phyloP scores from a whole-genome alignment of 192 early-diverging fungal genomes.

The Glomus cerebriforme region DNA sequence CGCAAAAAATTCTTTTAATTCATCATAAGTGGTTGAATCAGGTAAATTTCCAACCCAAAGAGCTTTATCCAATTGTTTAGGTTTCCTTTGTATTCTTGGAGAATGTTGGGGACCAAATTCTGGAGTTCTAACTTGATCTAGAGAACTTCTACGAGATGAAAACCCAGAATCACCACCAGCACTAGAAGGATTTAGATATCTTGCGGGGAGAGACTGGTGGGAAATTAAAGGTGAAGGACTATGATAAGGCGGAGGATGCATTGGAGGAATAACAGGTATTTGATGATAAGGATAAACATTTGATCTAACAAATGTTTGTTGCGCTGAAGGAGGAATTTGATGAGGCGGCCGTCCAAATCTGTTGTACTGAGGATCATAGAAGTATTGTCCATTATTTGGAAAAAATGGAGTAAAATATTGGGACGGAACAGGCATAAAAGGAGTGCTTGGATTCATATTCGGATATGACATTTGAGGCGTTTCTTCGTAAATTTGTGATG shows the following conservation, averaged over 20 bases:
- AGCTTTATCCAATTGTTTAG: slow-evolving; percentile 53
- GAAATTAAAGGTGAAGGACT: slow-evolving; percentile 30
- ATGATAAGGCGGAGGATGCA: slow-evolving; percentile 21
- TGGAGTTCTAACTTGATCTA: slow-evolving; percentile 27
- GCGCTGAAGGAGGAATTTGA: slow-evolving; percentile 2
- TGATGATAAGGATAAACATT: slow-evolving; percentile 21
- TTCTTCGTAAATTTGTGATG: slow-evolving; percentile 14
- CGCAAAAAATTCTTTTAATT: slow-evolving; percentile 49
- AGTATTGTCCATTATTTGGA: slow-evolving; percentile 26
- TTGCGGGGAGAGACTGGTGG: slow-evolving; percentile 11
- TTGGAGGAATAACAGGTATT: slow-evolving; percentile 17
- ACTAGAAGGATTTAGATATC: slow-evolving; percentile 21
- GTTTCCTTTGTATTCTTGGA: slow-evolving; percentile 43
- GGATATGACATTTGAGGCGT: background rate
- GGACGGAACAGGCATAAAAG: slow-evolving; percentile 15
- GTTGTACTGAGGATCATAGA: slow-evolving; percentile 21
- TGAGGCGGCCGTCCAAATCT: slow-evolving; percentile 20
- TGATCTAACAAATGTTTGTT: slow-evolving; percentile 19
- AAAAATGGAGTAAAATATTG: slow-evolving; percentile 28
- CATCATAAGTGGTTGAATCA: slow-evolving; percentile 45
- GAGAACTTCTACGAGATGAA: slow-evolving; percentile 32
- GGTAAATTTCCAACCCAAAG: slow-evolving; percentile 56
- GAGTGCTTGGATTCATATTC: background rate
- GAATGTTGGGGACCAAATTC: slow-evolving; percentile 24
- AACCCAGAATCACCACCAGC: slow-evolving; percentile 31